Percentiles rank a stretch among this genome's conserved stretches.
Conservation (phyloP, 1,284 basidiomycete genomes). For the Trichosporon faecale region DNA sequence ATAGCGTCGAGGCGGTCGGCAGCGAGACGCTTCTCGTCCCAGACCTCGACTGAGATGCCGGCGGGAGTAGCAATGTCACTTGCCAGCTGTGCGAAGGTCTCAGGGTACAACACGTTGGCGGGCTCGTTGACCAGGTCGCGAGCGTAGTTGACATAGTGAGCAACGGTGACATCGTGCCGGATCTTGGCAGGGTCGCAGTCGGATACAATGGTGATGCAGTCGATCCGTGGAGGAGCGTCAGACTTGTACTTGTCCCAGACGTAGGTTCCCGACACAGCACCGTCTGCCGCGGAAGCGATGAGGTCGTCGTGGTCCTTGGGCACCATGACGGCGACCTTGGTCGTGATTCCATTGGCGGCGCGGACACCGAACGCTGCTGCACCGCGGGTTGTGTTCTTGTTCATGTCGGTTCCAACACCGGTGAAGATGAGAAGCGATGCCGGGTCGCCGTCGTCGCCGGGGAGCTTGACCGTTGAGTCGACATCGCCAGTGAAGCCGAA, state of each 20-base stretch:
- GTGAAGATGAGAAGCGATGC: constrained; percentile 3
- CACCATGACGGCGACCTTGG: constrained; percentile 8
- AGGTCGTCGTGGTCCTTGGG: not conserved
- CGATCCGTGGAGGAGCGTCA: not conserved
- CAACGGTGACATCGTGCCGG: not conserved
- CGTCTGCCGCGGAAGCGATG: not conserved
- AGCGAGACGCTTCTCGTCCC: constrained; percentile 15
- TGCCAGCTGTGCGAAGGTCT: constrained; percentile 8
- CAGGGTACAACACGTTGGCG: constrained; percentile 13
- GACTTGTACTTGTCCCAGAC: constrained; percentile 7
- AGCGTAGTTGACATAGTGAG: constrained; percentile 11
- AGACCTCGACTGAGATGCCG: constrained; percentile 14
- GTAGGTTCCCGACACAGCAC: constrained; percentile 5
- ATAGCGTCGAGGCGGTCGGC: constrained; percentile 8
- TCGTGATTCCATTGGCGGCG: not conserved
- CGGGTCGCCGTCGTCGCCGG: constrained; percentile 4
- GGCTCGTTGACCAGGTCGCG: constrained; percentile 16
- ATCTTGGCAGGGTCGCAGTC: not conserved
- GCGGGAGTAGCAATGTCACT: not conserved
- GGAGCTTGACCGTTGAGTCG: not conserved
- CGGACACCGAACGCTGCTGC: constrained; percentile 12
- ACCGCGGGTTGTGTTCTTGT: constrained; percentile 10
- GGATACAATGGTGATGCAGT: not conserved
- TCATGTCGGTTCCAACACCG: constrained; percentile 8
- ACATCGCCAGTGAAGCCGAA: constrained; percentile 8